Conservation (phyloP, 768 basidiomycete genomes). For the Lactarius evosmus region DNA sequence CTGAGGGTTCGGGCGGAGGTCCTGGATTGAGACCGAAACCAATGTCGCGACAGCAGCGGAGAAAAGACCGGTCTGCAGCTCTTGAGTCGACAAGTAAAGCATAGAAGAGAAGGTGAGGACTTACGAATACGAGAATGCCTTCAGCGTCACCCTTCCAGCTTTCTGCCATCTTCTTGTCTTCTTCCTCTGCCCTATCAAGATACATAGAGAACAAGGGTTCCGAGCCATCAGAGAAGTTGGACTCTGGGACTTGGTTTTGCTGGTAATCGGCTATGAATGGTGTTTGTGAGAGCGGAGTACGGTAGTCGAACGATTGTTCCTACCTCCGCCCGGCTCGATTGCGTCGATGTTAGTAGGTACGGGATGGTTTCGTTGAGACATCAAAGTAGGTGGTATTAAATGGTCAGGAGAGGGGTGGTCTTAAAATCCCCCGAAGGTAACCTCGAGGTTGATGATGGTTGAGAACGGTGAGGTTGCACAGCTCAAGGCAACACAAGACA, state of each 20-base stretch:
- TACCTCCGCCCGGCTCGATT: background rate
- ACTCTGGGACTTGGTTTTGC: background rate
- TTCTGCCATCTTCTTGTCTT: constrained; percentile 1
- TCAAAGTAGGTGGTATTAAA: background rate
- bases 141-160: constrained; percentile 13
- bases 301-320: background rate
- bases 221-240: constrained; percentile 4
- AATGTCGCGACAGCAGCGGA: constrained; percentile 9
- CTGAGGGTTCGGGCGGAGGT: constrained; percentile 5
- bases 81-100: too few species aligned
- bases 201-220: constrained; percentile 13
- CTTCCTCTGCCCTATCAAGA: background rate
- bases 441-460: background rate
- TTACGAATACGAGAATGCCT: constrained; percentile 12
- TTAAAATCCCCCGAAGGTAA: background rate
- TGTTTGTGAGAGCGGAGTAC: background rate
- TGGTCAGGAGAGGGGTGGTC: background rate
- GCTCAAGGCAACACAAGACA: background rate
- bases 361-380: background rate
- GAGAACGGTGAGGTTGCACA: background rate
- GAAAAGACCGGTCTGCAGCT: constrained; percentile 12
- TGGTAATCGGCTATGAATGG: background rate
- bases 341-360: background rate
- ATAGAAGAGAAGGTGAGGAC: background rate
- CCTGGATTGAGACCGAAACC: background rate